Conservation (phyloP, 768 basidiomycete species). For the Phylloporus arenicola region DNA sequence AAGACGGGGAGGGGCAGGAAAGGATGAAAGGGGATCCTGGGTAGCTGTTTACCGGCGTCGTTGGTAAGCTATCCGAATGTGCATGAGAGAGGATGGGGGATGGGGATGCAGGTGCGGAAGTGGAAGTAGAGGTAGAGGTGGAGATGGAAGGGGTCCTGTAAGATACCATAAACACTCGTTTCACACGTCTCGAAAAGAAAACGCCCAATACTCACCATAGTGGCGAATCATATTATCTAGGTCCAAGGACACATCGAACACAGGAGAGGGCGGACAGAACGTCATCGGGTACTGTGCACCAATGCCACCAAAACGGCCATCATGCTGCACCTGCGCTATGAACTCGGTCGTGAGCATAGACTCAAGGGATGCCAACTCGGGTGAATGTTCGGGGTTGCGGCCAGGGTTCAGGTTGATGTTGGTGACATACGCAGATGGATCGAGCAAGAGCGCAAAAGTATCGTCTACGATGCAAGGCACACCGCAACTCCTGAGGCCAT, state of each 20-base stretch:
- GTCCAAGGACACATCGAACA: neutral
- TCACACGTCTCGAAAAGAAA: too few species aligned
- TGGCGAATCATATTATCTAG: neutral
- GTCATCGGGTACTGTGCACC: neutral
- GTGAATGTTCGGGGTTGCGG: neutral
- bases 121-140: neutral
- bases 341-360: too few species aligned
- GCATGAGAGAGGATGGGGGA: conserved; percentile 4
- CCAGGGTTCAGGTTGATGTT: neutral
- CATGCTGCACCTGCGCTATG: neutral
- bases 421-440: too few species aligned
- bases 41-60: conserved; percentile 3
- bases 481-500: neutral
- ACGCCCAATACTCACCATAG: neutral
- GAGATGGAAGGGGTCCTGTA: neutral
- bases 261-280: neutral
- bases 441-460: neutral
- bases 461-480: neutral
- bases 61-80: neutral
- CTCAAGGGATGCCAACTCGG: too few species aligned
- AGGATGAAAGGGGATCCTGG: neutral
- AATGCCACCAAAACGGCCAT: neutral
- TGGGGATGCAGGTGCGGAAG: neutral
- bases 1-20: neutral
- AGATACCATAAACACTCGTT: neutral